Evolutionary conservation across 441 rosid species (phyloP).

Genomic region (Jatropha multifida): DNA sequence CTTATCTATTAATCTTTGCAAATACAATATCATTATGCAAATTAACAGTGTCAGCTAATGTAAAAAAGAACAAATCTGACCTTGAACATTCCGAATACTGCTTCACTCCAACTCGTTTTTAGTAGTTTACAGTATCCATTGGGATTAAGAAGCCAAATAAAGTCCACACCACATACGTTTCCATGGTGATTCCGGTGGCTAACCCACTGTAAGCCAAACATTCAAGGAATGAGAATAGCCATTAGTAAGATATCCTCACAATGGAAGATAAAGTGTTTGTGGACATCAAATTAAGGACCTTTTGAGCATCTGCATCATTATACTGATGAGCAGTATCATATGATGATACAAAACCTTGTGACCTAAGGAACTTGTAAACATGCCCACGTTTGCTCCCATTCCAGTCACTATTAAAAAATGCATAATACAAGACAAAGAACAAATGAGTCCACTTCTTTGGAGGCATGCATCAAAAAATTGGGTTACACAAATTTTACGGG

Average conservation of each 20-base stretch:
- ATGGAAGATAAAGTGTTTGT: background rate
- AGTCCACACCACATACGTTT: constrained; percentile 89
- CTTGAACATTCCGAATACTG: constrained; percentile 89
- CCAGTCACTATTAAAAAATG: constrained; percentile 65
- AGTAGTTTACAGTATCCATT: constrained; percentile 61
- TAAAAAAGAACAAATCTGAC: constrained; percentile 33
- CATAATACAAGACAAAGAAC: background rate
- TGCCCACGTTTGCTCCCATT: constrained; percentile 97
- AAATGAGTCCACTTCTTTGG: constrained; percentile 9
- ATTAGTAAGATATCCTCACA: background rate
- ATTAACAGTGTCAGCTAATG: background rate
- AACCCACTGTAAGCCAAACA: constrained; percentile 59
- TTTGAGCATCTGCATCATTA: constrained; percentile 80
- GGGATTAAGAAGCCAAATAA: constrained; percentile 95
- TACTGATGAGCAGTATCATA: constrained; percentile 88
- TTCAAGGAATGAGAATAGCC: constrained; percentile 13
- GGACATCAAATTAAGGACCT: constrained; percentile 43
- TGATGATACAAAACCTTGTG: constrained; percentile 90
- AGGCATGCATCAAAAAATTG: background rate
- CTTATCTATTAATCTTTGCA: background rate
- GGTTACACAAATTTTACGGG: background rate
- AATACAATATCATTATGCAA: background rate
- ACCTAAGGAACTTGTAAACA: constrained; percentile 88
- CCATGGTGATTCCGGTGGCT: constrained; percentile 90
- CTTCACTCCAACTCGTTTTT: constrained; percentile 85